phyloP scores from a whole-genome alignment of 164 flowering plant genomes.

The Piper longum region DNA sequence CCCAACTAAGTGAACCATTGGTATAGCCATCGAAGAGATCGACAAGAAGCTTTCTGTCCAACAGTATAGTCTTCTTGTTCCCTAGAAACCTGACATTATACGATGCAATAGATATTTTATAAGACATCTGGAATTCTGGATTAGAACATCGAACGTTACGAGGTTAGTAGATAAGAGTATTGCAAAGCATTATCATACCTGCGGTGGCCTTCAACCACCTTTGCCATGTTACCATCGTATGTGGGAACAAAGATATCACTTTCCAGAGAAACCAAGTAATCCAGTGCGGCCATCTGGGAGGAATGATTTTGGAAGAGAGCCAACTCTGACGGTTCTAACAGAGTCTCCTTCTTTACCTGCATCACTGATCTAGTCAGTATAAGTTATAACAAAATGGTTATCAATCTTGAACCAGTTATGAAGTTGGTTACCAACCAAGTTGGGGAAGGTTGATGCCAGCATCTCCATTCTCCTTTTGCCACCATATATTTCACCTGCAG shows the following conservation, averaged over 20 bases:
- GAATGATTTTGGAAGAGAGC: constrained; percentile 81
- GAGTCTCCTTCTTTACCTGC: constrained; percentile 87
- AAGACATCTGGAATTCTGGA: no score
- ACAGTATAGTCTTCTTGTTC: constrained; percentile 54
- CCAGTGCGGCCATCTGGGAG: constrained; percentile 93
- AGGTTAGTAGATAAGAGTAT: neutral
- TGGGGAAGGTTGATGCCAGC: constrained; percentile 55
- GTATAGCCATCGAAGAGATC: constrained; percentile 58
- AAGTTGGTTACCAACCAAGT: constrained; percentile 41
- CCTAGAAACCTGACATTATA: constrained; percentile 47
- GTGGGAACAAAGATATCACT: constrained; percentile 95
- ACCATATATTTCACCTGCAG: constrained; percentile 85
- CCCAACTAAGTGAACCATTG: constrained; percentile 48
- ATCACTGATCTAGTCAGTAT: neutral
- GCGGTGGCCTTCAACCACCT: constrained; percentile 97
- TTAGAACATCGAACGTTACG: neutral
- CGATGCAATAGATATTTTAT: no score
- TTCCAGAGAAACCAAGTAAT: constrained; percentile 86
- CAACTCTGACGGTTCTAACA: constrained; percentile 70
- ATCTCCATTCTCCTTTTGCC: constrained; percentile 61
- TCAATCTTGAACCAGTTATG: neutral
- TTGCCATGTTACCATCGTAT: constrained; percentile 97
- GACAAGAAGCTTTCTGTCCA: constrained; percentile 61
- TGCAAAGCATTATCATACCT: constrained; percentile 29
- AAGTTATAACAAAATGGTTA: neutral